A percentile compares a stretch with the other conserved stretches of the same genome.
These are phyloP conservation scores for Boletus sp. DNA, from an alignment of 768 basidiomycete species.

Conservation along the genomic window DNA sequence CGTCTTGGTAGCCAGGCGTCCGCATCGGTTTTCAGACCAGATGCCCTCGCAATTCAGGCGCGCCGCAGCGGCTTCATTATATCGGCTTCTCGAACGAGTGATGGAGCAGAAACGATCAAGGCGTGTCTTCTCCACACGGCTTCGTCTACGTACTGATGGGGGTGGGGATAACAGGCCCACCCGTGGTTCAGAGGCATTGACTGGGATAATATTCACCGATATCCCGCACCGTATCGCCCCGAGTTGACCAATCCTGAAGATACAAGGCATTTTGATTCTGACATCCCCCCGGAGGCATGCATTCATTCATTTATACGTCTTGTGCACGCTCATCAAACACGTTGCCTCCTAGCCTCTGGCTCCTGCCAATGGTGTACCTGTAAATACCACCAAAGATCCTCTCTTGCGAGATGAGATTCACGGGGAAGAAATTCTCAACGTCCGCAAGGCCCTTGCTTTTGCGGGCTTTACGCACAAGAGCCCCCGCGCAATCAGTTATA, in stretches of 20 bases:
- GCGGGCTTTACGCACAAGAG: constrained; percentile 91
- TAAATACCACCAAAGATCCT: constrained; percentile 87
- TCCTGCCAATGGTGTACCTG: constrained; percentile 81
- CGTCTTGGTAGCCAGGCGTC: constrained; percentile 78
- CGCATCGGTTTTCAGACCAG: constrained; percentile 68
- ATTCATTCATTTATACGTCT: constrained; percentile 26
- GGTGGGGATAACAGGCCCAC: constrained; percentile 54
- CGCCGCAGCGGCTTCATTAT: constrained; percentile 71
- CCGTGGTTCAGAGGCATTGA: constrained; percentile 91
- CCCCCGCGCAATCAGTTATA: constrained; percentile 75
- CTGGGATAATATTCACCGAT: constrained; percentile 82
- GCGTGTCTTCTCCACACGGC: constrained; percentile 37
- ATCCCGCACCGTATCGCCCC: constrained; percentile 86
- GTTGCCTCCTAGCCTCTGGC: constrained; percentile 67
- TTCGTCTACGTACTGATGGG: constrained; percentile 19
- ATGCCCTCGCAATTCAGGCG: constrained; percentile 72
- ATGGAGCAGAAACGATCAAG: constrained; percentile 92
- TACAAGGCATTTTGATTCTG: constrained; percentile 92
- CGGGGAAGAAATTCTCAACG: constrained; percentile 82
- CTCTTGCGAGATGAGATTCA: constrained; percentile 82
- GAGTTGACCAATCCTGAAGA: constrained; percentile 80
- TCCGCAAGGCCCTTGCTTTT: constrained; percentile 89
- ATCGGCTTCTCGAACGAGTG: constrained; percentile 52
- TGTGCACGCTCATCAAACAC: constrained; percentile 30
- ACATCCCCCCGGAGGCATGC: constrained; percentile 86